Conservation (phyloP, 257 asterid species). For the Solanum clarkiae region DNA sequence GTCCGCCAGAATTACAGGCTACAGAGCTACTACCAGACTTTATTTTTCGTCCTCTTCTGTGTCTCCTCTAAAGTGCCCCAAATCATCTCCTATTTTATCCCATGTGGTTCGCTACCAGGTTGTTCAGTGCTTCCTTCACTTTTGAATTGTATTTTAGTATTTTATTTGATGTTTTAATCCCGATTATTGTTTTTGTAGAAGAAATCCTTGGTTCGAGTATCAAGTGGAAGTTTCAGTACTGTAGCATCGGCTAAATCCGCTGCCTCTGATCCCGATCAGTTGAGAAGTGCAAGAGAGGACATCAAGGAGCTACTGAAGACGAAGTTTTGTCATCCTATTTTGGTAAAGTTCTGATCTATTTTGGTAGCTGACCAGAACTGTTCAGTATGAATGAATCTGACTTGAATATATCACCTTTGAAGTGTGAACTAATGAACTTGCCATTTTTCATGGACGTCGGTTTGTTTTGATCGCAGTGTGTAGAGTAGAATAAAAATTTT, state of each 20-base stretch:
- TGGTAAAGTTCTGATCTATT: slow-evolving; percentile 26
- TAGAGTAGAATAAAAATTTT: not conserved
- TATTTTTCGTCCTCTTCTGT: not conserved
- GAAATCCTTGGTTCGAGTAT: slow-evolving; percentile 17
- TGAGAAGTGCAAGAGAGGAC: slow-evolving; percentile 92
- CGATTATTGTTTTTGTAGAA: slow-evolving; percentile 15
- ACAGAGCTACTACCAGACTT: slow-evolving; percentile 7
- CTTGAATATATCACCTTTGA: not conserved
- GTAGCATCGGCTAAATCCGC: slow-evolving; percentile 56
- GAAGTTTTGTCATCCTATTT: slow-evolving; percentile 69
- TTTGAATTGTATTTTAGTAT: not conserved
- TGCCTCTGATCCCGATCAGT: slow-evolving; percentile 64
- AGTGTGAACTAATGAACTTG: not conserved
- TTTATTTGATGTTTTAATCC: not conserved
- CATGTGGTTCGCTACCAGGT: slow-evolving; percentile 48
- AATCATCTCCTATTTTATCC: slow-evolving; percentile 43
- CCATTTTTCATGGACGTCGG: not conserved
- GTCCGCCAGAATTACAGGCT: slow-evolving; percentile 13
- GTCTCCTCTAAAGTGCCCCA: slow-evolving; percentile 30
- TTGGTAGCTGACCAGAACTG: not conserved
- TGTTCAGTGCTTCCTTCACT: not conserved
- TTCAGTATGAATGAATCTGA: not conserved
- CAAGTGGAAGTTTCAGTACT: slow-evolving; percentile 42
- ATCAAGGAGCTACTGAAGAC: slow-evolving; percentile 60
- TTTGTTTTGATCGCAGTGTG: not conserved